Conservation (phyloP, 2,329 filamentous ascomycete genomes). For the Byssochlamys sp. region DNA sequence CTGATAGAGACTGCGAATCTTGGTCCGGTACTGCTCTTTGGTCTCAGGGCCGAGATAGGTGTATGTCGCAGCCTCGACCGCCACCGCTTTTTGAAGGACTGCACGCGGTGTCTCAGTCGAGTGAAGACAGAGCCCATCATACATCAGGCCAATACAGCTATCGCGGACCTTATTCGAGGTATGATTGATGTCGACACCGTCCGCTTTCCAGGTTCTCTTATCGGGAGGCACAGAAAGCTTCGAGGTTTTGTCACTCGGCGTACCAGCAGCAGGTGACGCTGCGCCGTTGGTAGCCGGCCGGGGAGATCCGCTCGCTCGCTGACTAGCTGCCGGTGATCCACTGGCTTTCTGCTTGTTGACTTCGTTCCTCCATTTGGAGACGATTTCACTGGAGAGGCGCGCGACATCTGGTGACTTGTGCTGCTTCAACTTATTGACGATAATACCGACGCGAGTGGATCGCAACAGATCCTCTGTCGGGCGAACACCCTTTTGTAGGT, state of each 20-base stretch:
- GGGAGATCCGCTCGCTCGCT: slow-evolving; percentile 30
- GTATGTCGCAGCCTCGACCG: slow-evolving; percentile 70
- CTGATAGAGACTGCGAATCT: slow-evolving; percentile 84
- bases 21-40: slow-evolving; percentile 65
- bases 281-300: slow-evolving; percentile 44
- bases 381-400: slow-evolving; percentile 67
- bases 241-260: slow-evolving; percentile 39
- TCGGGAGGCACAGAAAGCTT: slow-evolving; percentile 54
- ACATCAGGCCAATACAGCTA: slow-evolving; percentile 80
- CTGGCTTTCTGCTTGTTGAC: slow-evolving; percentile 40
- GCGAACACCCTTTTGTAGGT: slow-evolving; percentile 67
- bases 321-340: slow-evolving; percentile 29
- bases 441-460: slow-evolving; percentile 81
- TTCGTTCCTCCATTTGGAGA: slow-evolving; percentile 54
- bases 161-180: slow-evolving; percentile 68
- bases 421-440: slow-evolving; percentile 73
- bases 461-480: slow-evolving; percentile 85
- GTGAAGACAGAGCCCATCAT: slow-evolving; percentile 77
- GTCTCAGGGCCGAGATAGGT: slow-evolving; percentile 60
- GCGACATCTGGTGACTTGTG: slow-evolving; percentile 68
- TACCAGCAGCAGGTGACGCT: slow-evolving; percentile 41
- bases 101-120: slow-evolving; percentile 50
- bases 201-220: slow-evolving; percentile 72
- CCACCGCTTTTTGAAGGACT: slow-evolving; percentile 57
- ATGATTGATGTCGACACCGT: slow-evolving; percentile 66